Evolutionary conservation across 208 protist genomes (phyloP).

Genomic region (Leishmania arabica): DNA sequence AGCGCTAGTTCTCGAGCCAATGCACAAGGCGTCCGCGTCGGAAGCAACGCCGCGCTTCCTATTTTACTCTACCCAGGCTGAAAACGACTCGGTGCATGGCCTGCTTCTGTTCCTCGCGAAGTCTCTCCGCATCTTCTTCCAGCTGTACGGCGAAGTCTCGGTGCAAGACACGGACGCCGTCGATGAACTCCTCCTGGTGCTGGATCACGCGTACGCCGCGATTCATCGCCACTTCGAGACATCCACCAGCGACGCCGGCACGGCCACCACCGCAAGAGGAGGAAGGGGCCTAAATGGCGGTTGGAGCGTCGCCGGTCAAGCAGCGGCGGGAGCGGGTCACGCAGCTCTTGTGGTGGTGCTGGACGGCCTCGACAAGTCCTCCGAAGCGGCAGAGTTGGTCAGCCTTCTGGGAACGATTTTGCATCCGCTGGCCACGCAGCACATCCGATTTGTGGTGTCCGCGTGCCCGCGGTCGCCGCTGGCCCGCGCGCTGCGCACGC

Average conservation of each 20-base stretch:
- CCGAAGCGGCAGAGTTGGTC: constrained; percentile 52
- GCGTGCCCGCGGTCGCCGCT: constrained; percentile 31
- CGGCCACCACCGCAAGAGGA: neutral
- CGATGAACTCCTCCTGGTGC: constrained; percentile 45
- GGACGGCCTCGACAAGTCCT: constrained; percentile 69
- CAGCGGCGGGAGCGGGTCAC: neutral
- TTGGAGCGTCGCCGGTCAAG: neutral
- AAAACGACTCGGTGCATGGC: constrained; percentile 51
- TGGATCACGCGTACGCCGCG: constrained; percentile 56
- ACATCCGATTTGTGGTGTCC: constrained; percentile 70
- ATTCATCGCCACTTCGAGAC: constrained; percentile 35
- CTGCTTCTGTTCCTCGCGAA: constrained; percentile 61
- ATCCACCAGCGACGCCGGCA: neutral
- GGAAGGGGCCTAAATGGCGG: neutral
- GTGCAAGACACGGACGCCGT: constrained; percentile 55
- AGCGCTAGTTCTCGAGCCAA: constrained; percentile 35
- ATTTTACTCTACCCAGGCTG: constrained; percentile 70
- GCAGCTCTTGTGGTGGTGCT: constrained; percentile 52
- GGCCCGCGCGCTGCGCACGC: constrained; percentile 44
- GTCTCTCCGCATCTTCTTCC: constrained; percentile 40
- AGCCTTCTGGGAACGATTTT: constrained; percentile 55
- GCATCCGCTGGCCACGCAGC: constrained; percentile 32
- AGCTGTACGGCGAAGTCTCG: constrained; percentile 51
- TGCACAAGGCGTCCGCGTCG: neutral
- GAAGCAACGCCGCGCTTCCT: constrained; percentile 30